Conservation (phyloP, 441 rosid genomes). For the Adansonia madagascariensis region DNA sequence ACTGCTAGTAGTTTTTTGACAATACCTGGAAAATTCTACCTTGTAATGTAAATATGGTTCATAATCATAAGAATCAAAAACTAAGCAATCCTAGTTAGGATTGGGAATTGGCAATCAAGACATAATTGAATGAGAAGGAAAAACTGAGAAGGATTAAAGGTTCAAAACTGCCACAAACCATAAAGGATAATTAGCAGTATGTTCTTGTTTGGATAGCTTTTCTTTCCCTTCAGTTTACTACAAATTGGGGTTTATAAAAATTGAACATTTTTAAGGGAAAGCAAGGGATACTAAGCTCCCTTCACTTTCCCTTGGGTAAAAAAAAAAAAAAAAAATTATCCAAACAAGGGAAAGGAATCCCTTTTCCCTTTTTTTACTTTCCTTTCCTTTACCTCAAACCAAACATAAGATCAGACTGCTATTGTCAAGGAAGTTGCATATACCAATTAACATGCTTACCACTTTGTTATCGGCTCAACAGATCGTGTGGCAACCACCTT, state of each 20-base stretch:
- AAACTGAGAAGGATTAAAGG: background rate
- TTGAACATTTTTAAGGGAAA: no score
- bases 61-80: background rate
- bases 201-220: no score
- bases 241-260: no score
- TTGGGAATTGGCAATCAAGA: background rate
- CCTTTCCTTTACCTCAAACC: no score
- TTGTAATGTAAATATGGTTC: slow-evolving; percentile 1
- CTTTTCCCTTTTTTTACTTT: no score
- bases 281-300: no score
- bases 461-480: background rate
- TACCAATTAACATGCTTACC: background rate
- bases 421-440: background rate
- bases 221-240: no score
- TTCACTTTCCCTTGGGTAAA: no score
- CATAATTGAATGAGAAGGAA: background rate
- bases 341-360: no score
- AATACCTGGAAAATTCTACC: slow-evolving; percentile 42
- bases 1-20: slow-evolving; percentile 38
- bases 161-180: slow-evolving; percentile 1
- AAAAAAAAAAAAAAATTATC: no score
- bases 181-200: background rate
- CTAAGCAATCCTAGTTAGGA: background rate
- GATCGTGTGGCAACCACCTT: background rate
- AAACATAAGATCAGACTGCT: background rate